These are phyloP conservation scores for Filosporella fistucella DNA, from an alignment of 495 filamentous ascomycete genomes.

Conservation along the genomic window DNA sequence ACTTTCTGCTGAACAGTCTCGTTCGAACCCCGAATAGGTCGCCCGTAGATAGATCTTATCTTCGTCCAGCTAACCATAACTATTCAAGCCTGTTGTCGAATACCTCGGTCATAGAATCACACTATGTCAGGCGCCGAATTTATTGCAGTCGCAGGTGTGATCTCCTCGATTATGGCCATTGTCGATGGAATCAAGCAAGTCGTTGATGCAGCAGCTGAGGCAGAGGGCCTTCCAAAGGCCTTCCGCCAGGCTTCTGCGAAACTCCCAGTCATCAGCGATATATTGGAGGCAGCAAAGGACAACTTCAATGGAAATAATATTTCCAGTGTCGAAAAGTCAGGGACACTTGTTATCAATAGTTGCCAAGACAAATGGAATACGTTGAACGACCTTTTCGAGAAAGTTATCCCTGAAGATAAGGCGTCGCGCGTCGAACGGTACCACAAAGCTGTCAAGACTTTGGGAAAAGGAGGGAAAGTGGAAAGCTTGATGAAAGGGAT, in stretches of 20 bases:
- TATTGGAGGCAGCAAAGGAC: slow-evolving; percentile 15
- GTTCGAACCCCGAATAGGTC: no score
- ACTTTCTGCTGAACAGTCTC: no score
- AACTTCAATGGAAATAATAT: slow-evolving; percentile 3
- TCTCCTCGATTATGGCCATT: slow-evolving; percentile 25
- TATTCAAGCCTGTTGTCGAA: no score
- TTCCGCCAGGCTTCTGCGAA: slow-evolving; percentile 25
- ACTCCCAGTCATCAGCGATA: slow-evolving; percentile 24
- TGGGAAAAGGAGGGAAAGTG: slow-evolving; percentile 24
- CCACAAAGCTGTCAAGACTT: slow-evolving; percentile 18
- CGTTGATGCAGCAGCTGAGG: slow-evolving; percentile 22
- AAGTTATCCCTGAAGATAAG: slow-evolving; percentile 21
- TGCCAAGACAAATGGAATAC: slow-evolving; percentile 24
- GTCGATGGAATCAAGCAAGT: slow-evolving; percentile 24
- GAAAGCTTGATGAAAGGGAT: slow-evolving; percentile 28
- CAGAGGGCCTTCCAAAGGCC: slow-evolving; percentile 22
- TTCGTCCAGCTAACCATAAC: no score
- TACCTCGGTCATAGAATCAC: no score
- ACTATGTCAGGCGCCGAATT: slow-evolving; percentile 26
- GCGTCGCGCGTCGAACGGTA: slow-evolving; percentile 20
- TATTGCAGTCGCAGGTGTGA: slow-evolving; percentile 17
- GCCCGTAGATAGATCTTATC: no score
- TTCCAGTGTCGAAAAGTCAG: slow-evolving; percentile 13
- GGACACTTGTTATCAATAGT: slow-evolving; percentile 15
- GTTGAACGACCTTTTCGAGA: slow-evolving; percentile 22